Percentiles rank a stretch among this genome's conserved stretches.
Evolutionary conservation across 192 early-diverging fungal species (phyloP).

Genomic region (Mortierella claussenii): DNA sequence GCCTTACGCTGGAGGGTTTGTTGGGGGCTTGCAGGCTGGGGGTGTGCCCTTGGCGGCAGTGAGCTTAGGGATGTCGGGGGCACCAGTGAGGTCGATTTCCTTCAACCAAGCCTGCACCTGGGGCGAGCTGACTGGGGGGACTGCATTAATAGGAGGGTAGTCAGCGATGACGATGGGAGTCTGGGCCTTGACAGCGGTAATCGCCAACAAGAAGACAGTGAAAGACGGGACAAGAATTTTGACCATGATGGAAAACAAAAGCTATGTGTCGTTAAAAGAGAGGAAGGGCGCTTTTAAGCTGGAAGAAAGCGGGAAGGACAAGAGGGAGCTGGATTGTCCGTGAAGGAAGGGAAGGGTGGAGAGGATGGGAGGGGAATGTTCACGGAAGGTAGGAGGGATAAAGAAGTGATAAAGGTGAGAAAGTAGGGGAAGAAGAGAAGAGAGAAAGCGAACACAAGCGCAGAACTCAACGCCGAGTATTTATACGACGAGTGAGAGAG

Average conservation of each 20-base stretch:
- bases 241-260: conserved; percentile 30
- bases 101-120: conserved; percentile 45
- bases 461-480: conserved; percentile 3
- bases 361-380: conserved; percentile 2
- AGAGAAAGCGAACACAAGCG: neutral
- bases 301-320: conserved; percentile 8
- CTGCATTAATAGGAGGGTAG: conserved; percentile 30
- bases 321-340: conserved; percentile 3
- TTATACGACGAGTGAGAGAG: conserved; percentile 13
- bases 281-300: conserved; percentile 37
- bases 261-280: conserved; percentile 46
- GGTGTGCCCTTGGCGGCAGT: conserved; percentile 18
- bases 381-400: neutral
- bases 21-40: conserved; percentile 21
- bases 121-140: conserved; percentile 23
- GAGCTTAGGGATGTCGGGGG: conserved; percentile 12
- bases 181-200: conserved; percentile 39
- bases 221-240: conserved; percentile 30
- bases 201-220: conserved; percentile 32
- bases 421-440: conserved; percentile 1
- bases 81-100: conserved; percentile 46
- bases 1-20: conserved; percentile 27
- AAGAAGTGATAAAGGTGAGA: neutral
- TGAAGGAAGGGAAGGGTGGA: neutral
- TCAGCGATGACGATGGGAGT: conserved; percentile 18